Percentiles rank a stretch among this genome's conserved stretches.
Evolutionary conservation across 2,329 filamentous ascomycete genomes (phyloP).

Genomic region (Niveomyces coronatus): DNA sequence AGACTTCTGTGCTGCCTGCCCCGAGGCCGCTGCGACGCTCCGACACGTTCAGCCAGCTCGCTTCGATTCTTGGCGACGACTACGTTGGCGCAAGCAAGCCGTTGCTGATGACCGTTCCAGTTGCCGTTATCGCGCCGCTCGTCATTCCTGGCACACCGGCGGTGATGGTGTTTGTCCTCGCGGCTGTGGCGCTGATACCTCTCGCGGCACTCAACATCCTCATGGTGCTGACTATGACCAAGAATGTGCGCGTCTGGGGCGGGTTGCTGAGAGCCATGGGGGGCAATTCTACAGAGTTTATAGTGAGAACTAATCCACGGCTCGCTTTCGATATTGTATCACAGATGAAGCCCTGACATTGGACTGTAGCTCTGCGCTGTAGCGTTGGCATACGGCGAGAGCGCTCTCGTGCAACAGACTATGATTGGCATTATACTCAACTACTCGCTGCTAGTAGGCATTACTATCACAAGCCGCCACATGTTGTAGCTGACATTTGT

Average conservation of each 20-base stretch:
- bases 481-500: no score
- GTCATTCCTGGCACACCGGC: background rate
- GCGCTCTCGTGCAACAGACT: conserved; percentile 9
- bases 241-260: conserved; percentile 6
- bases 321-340: background rate
- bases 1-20: background rate
- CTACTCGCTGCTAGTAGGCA: conserved; percentile 10
- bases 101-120: conserved; percentile 10
- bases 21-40: conserved; percentile 3
- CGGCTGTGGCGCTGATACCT: conserved; percentile 10
- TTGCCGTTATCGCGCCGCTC: conserved; percentile 3
- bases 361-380: conserved; percentile 4
- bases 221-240: conserved; percentile 8
- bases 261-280: conserved; percentile 10
- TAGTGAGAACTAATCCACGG: conserved; percentile 2
- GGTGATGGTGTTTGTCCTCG: conserved; percentile 9
- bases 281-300: conserved; percentile 11
- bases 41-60: conserved; percentile 10
- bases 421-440: conserved; percentile 13
- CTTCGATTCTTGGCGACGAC: conserved; percentile 8
- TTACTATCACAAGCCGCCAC: no score
- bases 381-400: conserved; percentile 2
- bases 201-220: conserved; percentile 11
- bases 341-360: no score
- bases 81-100: conserved; percentile 11